These are phyloP conservation scores for Lipomyces yamanashiensis DNA, from an alignment of 805 yeast genomes.

Conservation along the genomic window DNA sequence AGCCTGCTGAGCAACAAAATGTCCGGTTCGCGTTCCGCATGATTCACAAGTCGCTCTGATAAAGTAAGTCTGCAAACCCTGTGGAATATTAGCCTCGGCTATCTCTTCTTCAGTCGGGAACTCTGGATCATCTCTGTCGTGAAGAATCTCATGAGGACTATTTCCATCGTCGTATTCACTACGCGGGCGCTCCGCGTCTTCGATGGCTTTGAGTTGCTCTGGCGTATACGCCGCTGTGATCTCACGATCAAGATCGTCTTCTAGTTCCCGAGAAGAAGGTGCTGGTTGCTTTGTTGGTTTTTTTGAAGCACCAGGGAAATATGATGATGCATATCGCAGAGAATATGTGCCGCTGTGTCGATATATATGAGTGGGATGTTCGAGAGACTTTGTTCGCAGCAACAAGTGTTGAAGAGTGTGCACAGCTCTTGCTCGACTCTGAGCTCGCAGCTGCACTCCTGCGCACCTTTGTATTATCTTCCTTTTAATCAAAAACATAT, in stretches of 20 bases:
- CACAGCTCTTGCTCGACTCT: no score
- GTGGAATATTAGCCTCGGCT: slow-evolving; percentile 21
- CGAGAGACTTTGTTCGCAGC: no score
- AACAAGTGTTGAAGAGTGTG: no score
- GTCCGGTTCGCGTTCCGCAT: slow-evolving; percentile 25
- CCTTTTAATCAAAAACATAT: no score
- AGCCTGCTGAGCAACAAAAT: slow-evolving; percentile 28
- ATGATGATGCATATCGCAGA: background rate
- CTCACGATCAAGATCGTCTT: slow-evolving; percentile 11
- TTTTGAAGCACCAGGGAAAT: slow-evolving; percentile 1
- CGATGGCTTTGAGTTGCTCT: background rate
- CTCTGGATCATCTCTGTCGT: slow-evolving; percentile 24
- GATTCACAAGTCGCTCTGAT: slow-evolving; percentile 13
- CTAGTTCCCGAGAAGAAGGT: background rate
- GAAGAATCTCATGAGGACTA: background rate
- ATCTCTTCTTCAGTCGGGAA: slow-evolving; percentile 32
- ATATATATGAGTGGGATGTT: background rate
- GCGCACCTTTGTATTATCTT: no score
- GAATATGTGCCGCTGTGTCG: background rate
- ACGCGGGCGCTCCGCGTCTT: background rate
- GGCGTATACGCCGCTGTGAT: slow-evolving; percentile 8
- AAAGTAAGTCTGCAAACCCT: slow-evolving; percentile 11
- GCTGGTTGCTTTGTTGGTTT: background rate
- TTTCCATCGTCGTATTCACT: slow-evolving; percentile 6
- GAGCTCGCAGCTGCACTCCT: no score